A percentile compares a stretch with the other conserved stretches of the same genome.
Evolutionary conservation across 208 protist genomes (phyloP).

Genomic region (Blastocrithidia nonstop): DNA sequence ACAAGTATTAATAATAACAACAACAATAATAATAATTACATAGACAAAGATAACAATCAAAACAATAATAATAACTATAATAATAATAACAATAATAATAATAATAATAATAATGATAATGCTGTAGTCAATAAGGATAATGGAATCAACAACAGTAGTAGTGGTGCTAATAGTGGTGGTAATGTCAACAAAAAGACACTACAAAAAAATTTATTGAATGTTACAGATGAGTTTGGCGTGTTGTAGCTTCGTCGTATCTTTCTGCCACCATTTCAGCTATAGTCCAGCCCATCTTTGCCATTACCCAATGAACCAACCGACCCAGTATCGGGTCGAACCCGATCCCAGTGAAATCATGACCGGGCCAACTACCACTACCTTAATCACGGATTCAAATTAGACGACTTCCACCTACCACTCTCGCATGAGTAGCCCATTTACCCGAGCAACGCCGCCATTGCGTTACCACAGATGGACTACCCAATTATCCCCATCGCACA

Average conservation of each 20-base stretch:
- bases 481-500: conserved; percentile 61
- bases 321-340: conserved; percentile 14
- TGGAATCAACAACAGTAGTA: conserved; percentile 2
- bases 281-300: conserved; percentile 10
- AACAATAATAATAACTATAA: too few relatives aligned
- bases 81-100: too few relatives aligned
- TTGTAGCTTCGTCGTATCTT: conserved; percentile 26
- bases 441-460: conserved; percentile 50
- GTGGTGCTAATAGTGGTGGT: not conserved
- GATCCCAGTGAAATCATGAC: conserved; percentile 26
- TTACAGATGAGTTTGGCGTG: conserved; percentile 61
- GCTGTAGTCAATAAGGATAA: conserved; percentile 4
- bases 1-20: too few relatives aligned
- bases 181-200: not conserved
- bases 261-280: conserved; percentile 16
- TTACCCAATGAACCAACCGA: conserved; percentile 11
- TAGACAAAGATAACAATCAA: not conserved
- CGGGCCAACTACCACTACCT: conserved; percentile 42
- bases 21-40: too few relatives aligned
- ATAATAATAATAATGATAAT: too few relatives aligned
- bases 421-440: conserved; percentile 48
- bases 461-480: conserved; percentile 36
- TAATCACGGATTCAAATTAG: conserved; percentile 64
- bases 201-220: conserved; percentile 18
- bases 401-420: conserved; percentile 40